Evolutionary conservation across 768 basidiomycete genomes (phyloP).

Genomic region (Pulveroboletus frians): DNA sequence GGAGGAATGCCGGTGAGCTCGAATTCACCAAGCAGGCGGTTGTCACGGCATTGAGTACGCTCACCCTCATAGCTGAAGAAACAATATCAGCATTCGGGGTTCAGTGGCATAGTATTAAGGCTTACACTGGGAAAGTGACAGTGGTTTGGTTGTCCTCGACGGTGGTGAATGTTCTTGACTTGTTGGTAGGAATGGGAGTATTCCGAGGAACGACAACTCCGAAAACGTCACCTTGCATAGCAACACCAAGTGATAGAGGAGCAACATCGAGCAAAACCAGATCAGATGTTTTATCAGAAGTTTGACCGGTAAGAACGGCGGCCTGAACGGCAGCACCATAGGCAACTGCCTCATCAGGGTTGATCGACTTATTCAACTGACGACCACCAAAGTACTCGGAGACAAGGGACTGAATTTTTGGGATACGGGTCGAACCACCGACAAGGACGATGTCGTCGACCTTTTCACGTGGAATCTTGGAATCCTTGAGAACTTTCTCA

Average conservation of each 20-base stretch:
- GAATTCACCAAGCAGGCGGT: conserved; percentile 98
- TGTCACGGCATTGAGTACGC: conserved; percentile 99
- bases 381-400: conserved; percentile 98
- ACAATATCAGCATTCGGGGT: conserved; percentile 6
- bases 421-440: conserved; percentile 99
- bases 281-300: conserved; percentile 98
- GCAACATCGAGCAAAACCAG: conserved; percentile 98
- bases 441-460: conserved; percentile 99
- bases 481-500: conserved; percentile 98
- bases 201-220: conserved; percentile 99
- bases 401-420: conserved; percentile 96
- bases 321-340: conserved; percentile 99
- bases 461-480: conserved; percentile 95
- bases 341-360: conserved; percentile 99
- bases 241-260: conserved; percentile 97
- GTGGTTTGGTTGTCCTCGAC: conserved; percentile 99
- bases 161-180: conserved; percentile 97
- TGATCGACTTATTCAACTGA: conserved; percentile 99
- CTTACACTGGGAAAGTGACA: conserved; percentile 98
- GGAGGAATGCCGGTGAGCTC: conserved; percentile 98
- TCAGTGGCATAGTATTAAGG: neutral
- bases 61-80: conserved; percentile 87
- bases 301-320: conserved; percentile 96
- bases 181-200: conserved; percentile 99
- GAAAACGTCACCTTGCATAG: conserved; percentile 99